Conservation (phyloP, 1,284 basidiomycete species). For the Exobasidium rhododendri region DNA sequence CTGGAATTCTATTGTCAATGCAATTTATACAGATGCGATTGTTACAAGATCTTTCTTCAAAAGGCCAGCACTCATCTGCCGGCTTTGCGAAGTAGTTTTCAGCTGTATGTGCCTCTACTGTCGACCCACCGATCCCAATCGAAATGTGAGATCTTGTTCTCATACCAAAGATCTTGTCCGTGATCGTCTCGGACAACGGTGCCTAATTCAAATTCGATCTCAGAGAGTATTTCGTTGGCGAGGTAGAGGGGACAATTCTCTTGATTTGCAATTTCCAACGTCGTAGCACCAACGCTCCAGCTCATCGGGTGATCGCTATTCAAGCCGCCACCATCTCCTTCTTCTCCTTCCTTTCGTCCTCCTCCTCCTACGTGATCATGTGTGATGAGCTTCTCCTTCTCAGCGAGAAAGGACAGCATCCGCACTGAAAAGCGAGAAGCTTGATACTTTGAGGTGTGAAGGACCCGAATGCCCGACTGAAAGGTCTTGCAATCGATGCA, state of each 20-base stretch:
- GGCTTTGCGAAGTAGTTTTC: too few species aligned
- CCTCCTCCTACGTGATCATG: not conserved
- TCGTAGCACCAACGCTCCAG: constrained; percentile 31
- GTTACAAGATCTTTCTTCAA: too few species aligned
- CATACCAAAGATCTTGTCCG: constrained; percentile 14
- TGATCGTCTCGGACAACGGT: constrained; percentile 47
- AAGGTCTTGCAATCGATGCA: constrained; percentile 69
- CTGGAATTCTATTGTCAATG: too few species aligned
- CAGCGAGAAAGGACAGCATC: constrained; percentile 18
- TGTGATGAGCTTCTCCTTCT: not conserved
- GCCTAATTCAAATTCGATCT: constrained; percentile 30
- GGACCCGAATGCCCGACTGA: constrained; percentile 69
- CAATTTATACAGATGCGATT: too few species aligned
- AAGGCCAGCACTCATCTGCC: too few species aligned
- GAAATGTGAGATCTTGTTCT: not conserved
- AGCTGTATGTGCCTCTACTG: too few species aligned
- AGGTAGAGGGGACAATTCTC: constrained; percentile 40
- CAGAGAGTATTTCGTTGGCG: constrained; percentile 41
- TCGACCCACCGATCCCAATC: not conserved
- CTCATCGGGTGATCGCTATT: not conserved
- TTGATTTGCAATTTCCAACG: constrained; percentile 35
- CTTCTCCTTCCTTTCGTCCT: not conserved
- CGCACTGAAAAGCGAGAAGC: constrained; percentile 35
- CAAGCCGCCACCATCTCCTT: not conserved
- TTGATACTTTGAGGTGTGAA: constrained; percentile 69